A percentile compares a stretch with the other conserved stretches of the same genome.
Conservation (phyloP, 805 yeast genomes). For the Vanderwaltozyma yarrowii region DNA sequence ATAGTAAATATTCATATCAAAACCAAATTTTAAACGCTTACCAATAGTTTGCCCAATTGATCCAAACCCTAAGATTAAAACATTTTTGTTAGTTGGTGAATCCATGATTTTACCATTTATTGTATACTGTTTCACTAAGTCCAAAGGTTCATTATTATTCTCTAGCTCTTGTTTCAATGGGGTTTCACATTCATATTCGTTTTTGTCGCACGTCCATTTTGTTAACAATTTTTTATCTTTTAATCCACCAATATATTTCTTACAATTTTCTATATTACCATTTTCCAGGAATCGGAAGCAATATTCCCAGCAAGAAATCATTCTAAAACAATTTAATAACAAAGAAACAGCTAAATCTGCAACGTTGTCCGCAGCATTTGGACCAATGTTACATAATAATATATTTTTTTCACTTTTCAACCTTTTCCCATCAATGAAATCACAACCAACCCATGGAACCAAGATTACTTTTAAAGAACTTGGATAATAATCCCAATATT, state of each 20-base stretch:
- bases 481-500: conserved; percentile 40
- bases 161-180: conserved; percentile 14
- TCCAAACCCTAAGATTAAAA: conserved; percentile 65
- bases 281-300: conserved; percentile 31
- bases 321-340: conserved; percentile 50
- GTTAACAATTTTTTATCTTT: not conserved
- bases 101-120: conserved; percentile 39
- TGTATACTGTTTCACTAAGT: conserved; percentile 33
- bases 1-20: conserved; percentile 59
- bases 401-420: conserved; percentile 39
- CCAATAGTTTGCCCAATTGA: conserved; percentile 62
- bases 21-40: conserved; percentile 35
- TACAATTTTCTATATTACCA: conserved; percentile 36
- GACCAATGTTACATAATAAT: conserved; percentile 50
- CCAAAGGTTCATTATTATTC: conserved; percentile 5
- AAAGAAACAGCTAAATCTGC: conserved; percentile 60
- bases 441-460: conserved; percentile 54
- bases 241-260: conserved; percentile 29
- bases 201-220: conserved; percentile 1
- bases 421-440: conserved; percentile 37
- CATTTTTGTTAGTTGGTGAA: conserved; percentile 49
- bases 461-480: conserved; percentile 37
- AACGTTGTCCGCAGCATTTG: conserved; percentile 53
- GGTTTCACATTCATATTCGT: conserved; percentile 9
- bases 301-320: conserved; percentile 38